Base-by-base conservation (phyloP, 2,329 filamentous ascomycete genomes). In the Stemphylium beticola region DNA sequence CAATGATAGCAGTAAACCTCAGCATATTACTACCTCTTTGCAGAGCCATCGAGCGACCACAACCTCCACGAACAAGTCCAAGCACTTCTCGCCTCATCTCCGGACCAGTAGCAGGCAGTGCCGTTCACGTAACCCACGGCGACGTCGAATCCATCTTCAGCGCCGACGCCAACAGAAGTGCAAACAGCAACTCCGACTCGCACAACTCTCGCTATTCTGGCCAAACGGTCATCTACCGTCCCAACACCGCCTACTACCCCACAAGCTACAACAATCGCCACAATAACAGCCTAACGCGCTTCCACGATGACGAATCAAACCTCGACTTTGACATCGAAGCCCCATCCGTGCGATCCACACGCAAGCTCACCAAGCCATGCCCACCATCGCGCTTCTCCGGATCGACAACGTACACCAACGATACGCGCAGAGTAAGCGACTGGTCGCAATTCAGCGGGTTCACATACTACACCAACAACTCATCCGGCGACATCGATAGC, bases 291-390 rank as follows among this genome's bases (percentile, higher is more conserved):
- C n/a, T 55, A 9, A 38, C 49, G 2, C 63, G 65, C 41, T 68
- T 62, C 57, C 60, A 69, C 46, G 67, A 69, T 51, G 57, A 59
- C 31, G 58, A 60, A 14, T 66, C 65, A 0, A 65, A 67, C 22
- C 58, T 70, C 15, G 62, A 66, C 39, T 70, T 70, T 50, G 67
- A 70, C 24, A 60, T 70, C 14, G 65, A 64, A 34, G 56, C 63
- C 4, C 62, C 52, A 15, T 55, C 52, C 3, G 51, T 31, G 15
- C 40, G 55, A 15, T 33, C 53, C 2, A 49, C 49, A 4, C 53
- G 58, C 14, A 57, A 58, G 5, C 58, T 59, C 20, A 59, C 54
- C 14, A 56, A 63, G 51, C 55, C n/a, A 34, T 60, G 31, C 36
- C 56, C 32, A n/a, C 31, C 40, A 15, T 54, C 52, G 8, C 46